Base-by-base conservation (phyloP, 352 stramenopile species). In the Pythium chondricola region DNA sequence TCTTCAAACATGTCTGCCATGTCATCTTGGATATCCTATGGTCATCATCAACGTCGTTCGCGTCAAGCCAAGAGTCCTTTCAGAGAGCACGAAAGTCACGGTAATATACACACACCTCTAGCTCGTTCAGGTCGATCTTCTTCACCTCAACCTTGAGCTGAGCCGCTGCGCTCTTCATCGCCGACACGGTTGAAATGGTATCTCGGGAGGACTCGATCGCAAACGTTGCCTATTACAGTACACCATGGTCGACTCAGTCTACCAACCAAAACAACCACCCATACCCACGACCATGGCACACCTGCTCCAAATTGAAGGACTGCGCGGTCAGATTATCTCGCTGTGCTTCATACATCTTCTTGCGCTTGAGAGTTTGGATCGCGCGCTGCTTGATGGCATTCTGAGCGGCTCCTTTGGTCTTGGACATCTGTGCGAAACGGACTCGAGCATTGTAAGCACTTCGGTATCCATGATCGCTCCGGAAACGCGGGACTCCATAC, bases 1-100 rank as follows among this genome's bases (percentile, higher is more conserved):
- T 99, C 96, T 58, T 98, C 89, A 77, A 98, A 96, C 43, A 98
- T 69, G 26, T 99, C 90, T 2, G 93, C 93, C 83, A 99, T 95
- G 56, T 98, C 93, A 65, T 99, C 96, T 64, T 96, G 93, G 32
- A 98, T 67, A 56, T 98, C 91, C 80, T 95, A 53, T 27, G 56
- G 29, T n/a, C n/a, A n/a, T n/a, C n/a, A n/a, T n/a, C n/a, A n/a
- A n/a, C n/a, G n/a, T n/a, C n/a, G n/a, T n/a, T n/a, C n/a, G n/a
- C n/a, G n/a, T n/a, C n/a, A n/a, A n/a, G n/a, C n/a, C n/a, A n/a
- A n/a, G n/a, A n/a, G n/a, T n/a, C n/a, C n/a, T n/a, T n/a, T n/a
- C n/a, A n/a, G n/a, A n/a, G n/a, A n/a, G n/a, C n/a, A n/a, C n/a
- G n/a, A n/a, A n/a, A n/a, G n/a, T n/a, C n/a, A n/a, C n/a, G n/a